Evolutionary conservation across 768 basidiomycete genomes (phyloP), one percentile per base, ranked within the genome.

Genomic region (Russula ochroleuca): DNA sequence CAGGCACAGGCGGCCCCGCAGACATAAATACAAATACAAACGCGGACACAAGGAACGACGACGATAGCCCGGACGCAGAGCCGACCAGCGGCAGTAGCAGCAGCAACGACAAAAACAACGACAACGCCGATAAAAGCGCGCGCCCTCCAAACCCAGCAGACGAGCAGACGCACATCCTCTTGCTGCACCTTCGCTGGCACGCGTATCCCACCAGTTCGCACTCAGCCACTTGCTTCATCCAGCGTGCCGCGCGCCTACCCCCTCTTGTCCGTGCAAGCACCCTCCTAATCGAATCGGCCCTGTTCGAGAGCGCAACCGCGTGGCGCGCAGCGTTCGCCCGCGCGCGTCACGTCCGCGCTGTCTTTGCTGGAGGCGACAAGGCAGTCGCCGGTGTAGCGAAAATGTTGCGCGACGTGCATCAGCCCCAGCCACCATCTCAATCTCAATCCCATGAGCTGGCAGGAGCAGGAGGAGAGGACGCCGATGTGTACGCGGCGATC

Each of bases 181-280:
- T 58, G 37, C 38, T 64, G 38, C 63, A 64, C 31, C 38, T 64
- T 21, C 63, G 63, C 58, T 64, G 63, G 63, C 53, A 57, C 45
- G n/a, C 45, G 11, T 53, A 59, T 21, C 58, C 58, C 21, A 8
- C 47, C 37, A 59, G 63, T 47, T 52, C 58, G 8, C 52, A 40
- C 21, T 58, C 63, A 19, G 63, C 63, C 6, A 21, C 57, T 11
- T n/a, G 11, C 21, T 55, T 64, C 38, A 64, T 64, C 35, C 52
- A 59, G 38, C 63, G 63, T 7, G 57, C 63, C 3, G 38, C 53
- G 10, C 63, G 58, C 13, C 63, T 64, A 15, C 63, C 63, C 17
- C 63, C 63, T 45, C 63, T 64, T 47, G 37, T 45, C 52, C 58
- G 31, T 21, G 38, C 52, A 14, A 47, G 52, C 31, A 64, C 58